A percentile compares a stretch with the other conserved stretches of the same genome.
Conservation (phyloP, 2,329 filamentous ascomycete species). For the Alternaria consortialis region DNA sequence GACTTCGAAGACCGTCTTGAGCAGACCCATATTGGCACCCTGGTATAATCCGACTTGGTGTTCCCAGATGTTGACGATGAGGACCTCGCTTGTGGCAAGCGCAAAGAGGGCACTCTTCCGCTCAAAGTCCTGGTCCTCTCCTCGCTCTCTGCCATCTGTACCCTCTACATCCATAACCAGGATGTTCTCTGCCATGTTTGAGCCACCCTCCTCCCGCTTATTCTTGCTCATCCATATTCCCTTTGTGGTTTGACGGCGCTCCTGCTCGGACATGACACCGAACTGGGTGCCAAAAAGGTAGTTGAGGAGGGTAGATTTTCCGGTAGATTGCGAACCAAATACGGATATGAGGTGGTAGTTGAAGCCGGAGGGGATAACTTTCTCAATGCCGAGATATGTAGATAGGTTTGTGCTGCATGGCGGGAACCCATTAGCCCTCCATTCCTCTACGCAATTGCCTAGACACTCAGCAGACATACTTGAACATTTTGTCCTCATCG, state of each 20-base stretch:
- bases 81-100: constrained; percentile 93
- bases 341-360: constrained; percentile 99
- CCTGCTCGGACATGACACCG: constrained; percentile 95
- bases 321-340: constrained; percentile 97
- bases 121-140: constrained; percentile 99
- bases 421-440: constrained; percentile 30
- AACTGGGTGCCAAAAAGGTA: constrained; percentile 95
- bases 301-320: constrained; percentile 97
- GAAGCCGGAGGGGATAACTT: constrained; percentile 89
- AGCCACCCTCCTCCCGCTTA: constrained; percentile 66
- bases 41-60: constrained; percentile 98
- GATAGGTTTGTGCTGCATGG: constrained; percentile 73
- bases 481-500: constrained; percentile 96
- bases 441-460: neutral
- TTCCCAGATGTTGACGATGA: constrained; percentile 99
- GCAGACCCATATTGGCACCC: constrained; percentile 96
- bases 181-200: constrained; percentile 92
- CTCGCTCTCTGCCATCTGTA: constrained; percentile 93
- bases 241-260: constrained; percentile 96
- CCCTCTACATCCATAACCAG: constrained; percentile 99
- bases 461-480: constrained; percentile 65
- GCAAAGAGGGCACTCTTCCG: constrained; percentile 97
- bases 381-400: constrained; percentile 80
- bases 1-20: constrained; percentile 99
- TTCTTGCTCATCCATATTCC: constrained; percentile 99